phyloP scores from a whole-genome alignment of 192 early-diverging fungal species.

The Gonapodya sp. region DNA sequence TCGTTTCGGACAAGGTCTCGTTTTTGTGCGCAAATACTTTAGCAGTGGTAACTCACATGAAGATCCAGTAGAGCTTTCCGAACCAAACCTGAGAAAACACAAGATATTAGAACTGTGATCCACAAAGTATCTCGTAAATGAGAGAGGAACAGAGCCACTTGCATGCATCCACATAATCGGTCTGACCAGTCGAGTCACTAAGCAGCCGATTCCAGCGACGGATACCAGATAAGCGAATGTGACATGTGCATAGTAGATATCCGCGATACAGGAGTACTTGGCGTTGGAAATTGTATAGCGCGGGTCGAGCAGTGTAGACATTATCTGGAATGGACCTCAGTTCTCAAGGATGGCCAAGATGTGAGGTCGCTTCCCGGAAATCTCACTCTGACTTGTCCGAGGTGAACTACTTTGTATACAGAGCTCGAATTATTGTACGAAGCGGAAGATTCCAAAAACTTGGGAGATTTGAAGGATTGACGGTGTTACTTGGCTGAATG shows the following conservation, averaged over 20 bases:
- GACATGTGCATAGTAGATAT: conserved; percentile 3
- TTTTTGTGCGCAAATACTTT: too few species aligned
- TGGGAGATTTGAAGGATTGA: too few species aligned
- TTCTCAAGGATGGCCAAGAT: too few species aligned
- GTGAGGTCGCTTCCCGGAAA: too few species aligned
- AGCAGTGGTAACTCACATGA: conserved; percentile 19
- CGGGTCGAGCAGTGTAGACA: not conserved
- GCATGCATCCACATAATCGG: conserved; percentile 17
- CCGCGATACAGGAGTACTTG: conserved; percentile 4
- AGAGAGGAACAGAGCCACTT: not conserved
- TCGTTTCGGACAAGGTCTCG: not conserved
- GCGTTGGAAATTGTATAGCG: not conserved
- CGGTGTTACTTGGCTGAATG: too few species aligned
- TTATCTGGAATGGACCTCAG: too few species aligned
- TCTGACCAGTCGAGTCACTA: conserved; percentile 21
- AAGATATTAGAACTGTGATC: not conserved
- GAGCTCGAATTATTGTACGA: too few species aligned
- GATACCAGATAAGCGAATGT: conserved; percentile 12
- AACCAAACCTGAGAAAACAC: conserved; percentile 16
- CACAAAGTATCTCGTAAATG: not conserved
- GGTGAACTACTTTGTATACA: too few species aligned
- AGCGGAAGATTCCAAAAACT: too few species aligned
- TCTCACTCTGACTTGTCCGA: too few species aligned
- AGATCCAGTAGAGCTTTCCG: conserved; percentile 24
- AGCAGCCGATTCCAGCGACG: conserved; percentile 21